A percentile compares a stretch with the other conserved stretches of the same genome.
Conservation (phyloP, 768 basidiomycete genomes). For the Tricholoma sp. region DNA sequence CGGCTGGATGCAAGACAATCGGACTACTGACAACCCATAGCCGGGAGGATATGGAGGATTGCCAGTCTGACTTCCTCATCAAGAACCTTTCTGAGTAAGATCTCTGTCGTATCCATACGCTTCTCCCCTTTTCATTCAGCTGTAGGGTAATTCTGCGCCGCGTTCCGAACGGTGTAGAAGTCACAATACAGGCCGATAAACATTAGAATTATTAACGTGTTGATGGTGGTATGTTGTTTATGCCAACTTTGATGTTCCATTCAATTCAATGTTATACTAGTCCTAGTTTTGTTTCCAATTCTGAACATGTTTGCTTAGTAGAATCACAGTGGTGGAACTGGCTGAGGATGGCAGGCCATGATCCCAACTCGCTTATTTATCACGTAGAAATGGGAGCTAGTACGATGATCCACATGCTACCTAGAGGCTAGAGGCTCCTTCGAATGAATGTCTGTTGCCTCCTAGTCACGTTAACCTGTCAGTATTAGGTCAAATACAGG, state of each 20-base stretch:
- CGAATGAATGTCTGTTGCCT: too few relatives aligned
- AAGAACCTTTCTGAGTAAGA: slow-evolving; percentile 64
- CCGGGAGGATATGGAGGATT: slow-evolving; percentile 59
- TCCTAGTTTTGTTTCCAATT: too few relatives aligned
- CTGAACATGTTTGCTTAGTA: too few relatives aligned
- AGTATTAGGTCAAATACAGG: too few relatives aligned
- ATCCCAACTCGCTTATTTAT: too few relatives aligned
- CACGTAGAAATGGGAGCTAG: too few relatives aligned
- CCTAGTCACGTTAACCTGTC: too few relatives aligned
- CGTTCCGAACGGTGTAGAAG: neutral
- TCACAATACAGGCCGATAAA: neutral
- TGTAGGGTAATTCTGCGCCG: neutral
- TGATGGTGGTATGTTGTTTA: neutral
- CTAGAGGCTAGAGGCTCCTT: too few relatives aligned
- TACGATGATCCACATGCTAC: too few relatives aligned
- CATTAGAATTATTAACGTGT: neutral
- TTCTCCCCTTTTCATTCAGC: neutral
- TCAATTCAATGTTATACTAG: too few relatives aligned
- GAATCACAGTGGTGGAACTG: too few relatives aligned
- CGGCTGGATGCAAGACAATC: slow-evolving; percentile 69
- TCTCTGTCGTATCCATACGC: neutral
- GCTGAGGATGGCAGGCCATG: too few relatives aligned
- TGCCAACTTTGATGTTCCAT: neutral
- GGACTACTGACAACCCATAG: slow-evolving; percentile 81
- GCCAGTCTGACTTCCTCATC: slow-evolving; percentile 64